Conservation (phyloP, 2,329 filamentous ascomycete species). For the Pseudocercospora fijiensis region DNA sequence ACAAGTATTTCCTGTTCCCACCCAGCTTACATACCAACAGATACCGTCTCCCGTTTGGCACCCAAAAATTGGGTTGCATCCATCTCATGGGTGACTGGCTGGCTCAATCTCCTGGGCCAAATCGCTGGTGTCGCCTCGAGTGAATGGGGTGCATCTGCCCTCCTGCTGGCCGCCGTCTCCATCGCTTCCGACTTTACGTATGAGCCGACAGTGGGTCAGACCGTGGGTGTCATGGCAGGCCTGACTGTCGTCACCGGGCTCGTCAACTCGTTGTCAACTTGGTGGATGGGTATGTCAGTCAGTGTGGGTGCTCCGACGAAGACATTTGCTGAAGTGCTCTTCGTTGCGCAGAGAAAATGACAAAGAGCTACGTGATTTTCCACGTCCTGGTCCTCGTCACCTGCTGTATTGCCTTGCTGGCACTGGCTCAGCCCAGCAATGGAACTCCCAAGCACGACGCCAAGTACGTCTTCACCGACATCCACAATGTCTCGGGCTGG, state of each 20-base stretch:
- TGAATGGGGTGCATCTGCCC: conserved; percentile 58
- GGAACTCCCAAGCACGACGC: conserved; percentile 52
- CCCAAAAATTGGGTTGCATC: conserved; percentile 51
- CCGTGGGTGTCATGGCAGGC: conserved; percentile 57
- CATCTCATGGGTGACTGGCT: conserved; percentile 50
- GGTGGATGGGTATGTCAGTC: conserved; percentile 46
- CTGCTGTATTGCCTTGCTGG: conserved; percentile 54
- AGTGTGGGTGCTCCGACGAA: no score
- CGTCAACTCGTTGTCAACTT: conserved; percentile 58
- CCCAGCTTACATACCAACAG: neutral
- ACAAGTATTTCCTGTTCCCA: neutral
- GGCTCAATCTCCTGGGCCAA: conserved; percentile 49
- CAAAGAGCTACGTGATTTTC: conserved; percentile 58
- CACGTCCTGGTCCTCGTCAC: conserved; percentile 55
- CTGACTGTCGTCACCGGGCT: conserved; percentile 53
- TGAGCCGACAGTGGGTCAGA: conserved; percentile 47
- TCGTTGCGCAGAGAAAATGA: conserved; percentile 49
- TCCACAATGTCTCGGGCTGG: conserved; percentile 56
- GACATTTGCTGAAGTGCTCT: no score
- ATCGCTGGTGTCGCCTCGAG: conserved; percentile 57
- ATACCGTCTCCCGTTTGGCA: conserved; percentile 56
- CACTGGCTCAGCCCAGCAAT: conserved; percentile 40
- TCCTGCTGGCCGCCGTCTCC: conserved; percentile 57
- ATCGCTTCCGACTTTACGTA: conserved; percentile 41
- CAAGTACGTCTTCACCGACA: conserved; percentile 56